phyloP scores from a whole-genome alignment of 495 filamentous ascomycete genomes.

The Aspergillus wentii region DNA sequence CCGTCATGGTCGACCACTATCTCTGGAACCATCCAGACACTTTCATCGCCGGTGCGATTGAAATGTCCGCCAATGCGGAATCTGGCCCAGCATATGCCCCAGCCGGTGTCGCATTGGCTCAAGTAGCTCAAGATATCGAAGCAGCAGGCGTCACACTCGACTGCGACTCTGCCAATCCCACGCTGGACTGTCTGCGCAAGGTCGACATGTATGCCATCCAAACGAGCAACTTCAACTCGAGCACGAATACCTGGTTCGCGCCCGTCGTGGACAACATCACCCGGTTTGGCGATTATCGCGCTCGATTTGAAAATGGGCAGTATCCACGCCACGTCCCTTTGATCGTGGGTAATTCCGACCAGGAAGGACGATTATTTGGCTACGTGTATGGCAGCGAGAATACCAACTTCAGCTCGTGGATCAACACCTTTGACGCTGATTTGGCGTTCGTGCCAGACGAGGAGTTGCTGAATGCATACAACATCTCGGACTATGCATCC shows the following conservation, averaged over 20 bases:
- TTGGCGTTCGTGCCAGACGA: conserved; percentile 14
- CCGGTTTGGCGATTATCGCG: conserved; percentile 18
- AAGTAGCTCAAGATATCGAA: conserved; percentile 16
- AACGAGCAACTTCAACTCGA: conserved; percentile 22
- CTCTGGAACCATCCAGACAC: conserved; percentile 23
- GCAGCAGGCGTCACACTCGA: conserved; percentile 14
- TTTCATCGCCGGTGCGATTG: conserved; percentile 22
- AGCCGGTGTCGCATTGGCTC: conserved; percentile 13
- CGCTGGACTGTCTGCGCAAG: conserved; percentile 19
- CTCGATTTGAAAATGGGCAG: conserved; percentile 13
- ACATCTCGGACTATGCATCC: conserved; percentile 15
- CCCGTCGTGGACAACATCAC: conserved; percentile 18
- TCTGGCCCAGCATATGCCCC: conserved; percentile 18
- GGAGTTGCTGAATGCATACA: conserved; percentile 14
- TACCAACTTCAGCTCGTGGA: conserved; percentile 19
- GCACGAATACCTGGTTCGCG: conserved; percentile 23
- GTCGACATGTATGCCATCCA: conserved; percentile 19
- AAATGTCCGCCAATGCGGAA: conserved; percentile 23
- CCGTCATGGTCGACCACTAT: conserved; percentile 22
- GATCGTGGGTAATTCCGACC: conserved; percentile 24
- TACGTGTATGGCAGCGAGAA: conserved; percentile 18
- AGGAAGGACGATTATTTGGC: conserved; percentile 18
- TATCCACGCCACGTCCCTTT: conserved; percentile 19
- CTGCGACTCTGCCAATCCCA: conserved; percentile 14
- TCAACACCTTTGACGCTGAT: conserved; percentile 21